These are phyloP conservation scores for Leccinum cinnamomeum DNA, from an alignment of 1,284 basidiomycete species.

Conservation along the genomic window DNA sequence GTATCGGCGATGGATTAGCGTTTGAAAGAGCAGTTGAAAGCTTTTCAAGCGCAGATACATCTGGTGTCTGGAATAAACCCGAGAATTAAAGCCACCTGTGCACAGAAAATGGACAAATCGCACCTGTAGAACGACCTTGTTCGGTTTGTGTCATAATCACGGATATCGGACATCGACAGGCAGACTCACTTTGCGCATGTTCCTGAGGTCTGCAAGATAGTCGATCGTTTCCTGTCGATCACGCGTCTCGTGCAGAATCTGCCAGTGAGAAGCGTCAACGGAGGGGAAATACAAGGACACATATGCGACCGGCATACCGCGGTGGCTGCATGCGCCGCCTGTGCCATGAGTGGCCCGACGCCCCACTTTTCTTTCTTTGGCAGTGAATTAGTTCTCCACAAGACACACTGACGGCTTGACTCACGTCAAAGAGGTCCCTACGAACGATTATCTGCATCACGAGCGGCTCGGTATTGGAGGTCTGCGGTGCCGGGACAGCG, in stretches of 20 bases:
- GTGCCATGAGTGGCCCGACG: slow-evolving; percentile 55
- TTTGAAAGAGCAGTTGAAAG: slow-evolving; percentile 36
- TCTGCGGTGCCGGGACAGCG: neutral
- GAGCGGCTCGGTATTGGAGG: slow-evolving; percentile 27
- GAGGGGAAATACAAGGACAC: neutral
- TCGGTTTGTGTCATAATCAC: neutral
- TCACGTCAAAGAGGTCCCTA: slow-evolving; percentile 44
- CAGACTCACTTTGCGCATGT: slow-evolving; percentile 41
- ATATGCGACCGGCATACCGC: slow-evolving; percentile 35
- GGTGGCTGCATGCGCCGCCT: slow-evolving; percentile 52
- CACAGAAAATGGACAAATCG: neutral
- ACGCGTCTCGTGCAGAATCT: slow-evolving; percentile 43
- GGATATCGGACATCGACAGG: neutral
- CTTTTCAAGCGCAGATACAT: slow-evolving; percentile 36
- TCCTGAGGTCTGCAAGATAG: slow-evolving; percentile 41
- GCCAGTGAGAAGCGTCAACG: neutral
- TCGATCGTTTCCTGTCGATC: slow-evolving; percentile 40
- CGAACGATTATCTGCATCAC: slow-evolving; percentile 49
- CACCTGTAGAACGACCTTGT: slow-evolving; percentile 44
- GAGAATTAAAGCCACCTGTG: neutral
- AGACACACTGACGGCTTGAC: slow-evolving; percentile 12
- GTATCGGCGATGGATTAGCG: slow-evolving; percentile 23
- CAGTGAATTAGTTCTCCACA: slow-evolving; percentile 4
- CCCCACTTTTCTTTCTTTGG: slow-evolving; percentile 47
- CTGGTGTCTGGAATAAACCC: slow-evolving; percentile 34